A percentile compares a stretch with the other conserved stretches of the same genome.
These are phyloP conservation scores for Taphrina wiesneri DNA, from an alignment of 1,139 yeast genomes.

Conservation along the genomic window DNA sequence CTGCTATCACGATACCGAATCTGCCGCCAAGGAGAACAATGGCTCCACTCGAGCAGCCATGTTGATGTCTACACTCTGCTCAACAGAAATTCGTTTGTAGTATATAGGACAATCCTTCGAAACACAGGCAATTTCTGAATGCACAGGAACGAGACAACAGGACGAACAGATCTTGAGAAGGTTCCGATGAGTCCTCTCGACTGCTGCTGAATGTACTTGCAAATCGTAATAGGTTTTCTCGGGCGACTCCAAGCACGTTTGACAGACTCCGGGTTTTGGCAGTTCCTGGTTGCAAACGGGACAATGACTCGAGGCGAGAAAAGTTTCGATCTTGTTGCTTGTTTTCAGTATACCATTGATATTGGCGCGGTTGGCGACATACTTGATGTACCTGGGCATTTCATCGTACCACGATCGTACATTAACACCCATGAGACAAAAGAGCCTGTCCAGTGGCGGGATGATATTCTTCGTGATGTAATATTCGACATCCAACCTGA, in stretches of 20 bases:
- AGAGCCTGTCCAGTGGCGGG: conserved; percentile 85
- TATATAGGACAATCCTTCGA: conserved; percentile 53
- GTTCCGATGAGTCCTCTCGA: conserved; percentile 42
- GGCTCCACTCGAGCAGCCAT: background rate
- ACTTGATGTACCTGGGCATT: conserved; percentile 53
- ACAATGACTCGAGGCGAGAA: conserved; percentile 42
- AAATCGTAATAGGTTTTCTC: conserved; percentile 23
- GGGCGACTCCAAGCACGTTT: conserved; percentile 20
- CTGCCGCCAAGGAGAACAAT: background rate
- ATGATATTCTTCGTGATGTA: conserved; percentile 78
- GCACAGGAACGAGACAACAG: conserved; percentile 42
- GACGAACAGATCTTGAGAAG: conserved; percentile 44
- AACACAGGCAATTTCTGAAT: conserved; percentile 44
- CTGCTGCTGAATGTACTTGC: conserved; percentile 10
- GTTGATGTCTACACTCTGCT: conserved; percentile 5
- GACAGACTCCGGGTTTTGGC: conserved; percentile 34
- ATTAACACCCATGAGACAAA: conserved; percentile 80
- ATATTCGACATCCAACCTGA: conserved; percentile 69
- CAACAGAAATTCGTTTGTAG: conserved; percentile 45
- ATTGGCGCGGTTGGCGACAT: conserved; percentile 13
- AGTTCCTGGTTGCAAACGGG: conserved; percentile 40
- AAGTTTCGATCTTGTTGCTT: conserved; percentile 35
- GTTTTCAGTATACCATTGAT: background rate
- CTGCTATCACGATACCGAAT: no score
- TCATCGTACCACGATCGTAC: conserved; percentile 75